Evolutionary conservation across 1,284 basidiomycete genomes (phyloP).

Genomic region (Cryptococcus neoformans): DNA sequence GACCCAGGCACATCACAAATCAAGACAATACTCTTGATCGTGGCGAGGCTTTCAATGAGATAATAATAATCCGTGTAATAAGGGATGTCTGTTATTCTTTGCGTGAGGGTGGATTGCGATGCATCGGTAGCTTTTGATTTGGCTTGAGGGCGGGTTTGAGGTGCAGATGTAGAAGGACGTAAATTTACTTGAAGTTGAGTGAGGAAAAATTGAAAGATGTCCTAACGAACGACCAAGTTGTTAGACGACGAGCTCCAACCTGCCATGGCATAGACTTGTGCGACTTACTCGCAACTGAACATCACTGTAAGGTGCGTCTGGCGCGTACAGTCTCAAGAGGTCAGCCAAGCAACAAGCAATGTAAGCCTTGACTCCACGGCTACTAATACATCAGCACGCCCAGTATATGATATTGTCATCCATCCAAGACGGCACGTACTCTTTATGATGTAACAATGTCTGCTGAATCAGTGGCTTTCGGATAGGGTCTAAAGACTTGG

Average conservation of each 20-base stretch:
- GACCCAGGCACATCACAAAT: slow-evolving; percentile 84
- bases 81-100: slow-evolving; percentile 44
- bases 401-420: neutral
- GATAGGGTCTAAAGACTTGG: slow-evolving; percentile 63
- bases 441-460: slow-evolving; percentile 85
- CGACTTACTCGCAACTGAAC: slow-evolving; percentile 62
- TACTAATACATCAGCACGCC: slow-evolving; percentile 10
- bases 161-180: slow-evolving; percentile 52
- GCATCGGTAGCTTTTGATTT: slow-evolving; percentile 21
- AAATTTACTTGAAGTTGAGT: slow-evolving; percentile 73
- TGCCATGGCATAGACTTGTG: neutral
- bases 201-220: slow-evolving; percentile 95
- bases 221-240: slow-evolving; percentile 51
- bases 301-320: slow-evolving; percentile 92
- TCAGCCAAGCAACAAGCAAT: slow-evolving; percentile 94
- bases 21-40: slow-evolving; percentile 90
- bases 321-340: slow-evolving; percentile 87
- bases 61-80: slow-evolving; percentile 92
- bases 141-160: slow-evolving; percentile 20
- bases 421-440: slow-evolving; percentile 53
- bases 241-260: neutral
- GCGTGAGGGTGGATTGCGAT: slow-evolving; percentile 51
- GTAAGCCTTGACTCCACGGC: slow-evolving; percentile 80
- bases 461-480: slow-evolving; percentile 77
- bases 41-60: slow-evolving; percentile 84